Percentiles rank a stretch among this genome's conserved stretches.
Conservation (phyloP, 2,329 filamentous ascomycete genomes). For the Monilinia fructicola region DNA sequence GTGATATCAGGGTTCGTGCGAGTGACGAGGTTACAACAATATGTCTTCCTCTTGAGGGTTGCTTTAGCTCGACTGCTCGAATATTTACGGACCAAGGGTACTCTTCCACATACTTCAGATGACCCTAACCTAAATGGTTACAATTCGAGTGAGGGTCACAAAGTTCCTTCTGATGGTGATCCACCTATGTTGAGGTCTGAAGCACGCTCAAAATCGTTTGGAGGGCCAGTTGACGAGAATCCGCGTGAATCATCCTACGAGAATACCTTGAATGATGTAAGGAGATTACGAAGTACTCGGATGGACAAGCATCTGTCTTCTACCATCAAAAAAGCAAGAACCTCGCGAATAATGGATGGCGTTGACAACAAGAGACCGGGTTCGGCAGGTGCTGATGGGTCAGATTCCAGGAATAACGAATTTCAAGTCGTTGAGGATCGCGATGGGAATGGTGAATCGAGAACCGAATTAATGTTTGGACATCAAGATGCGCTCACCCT, state of each 20-base stretch:
- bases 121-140: slow-evolving; percentile 68
- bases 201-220: slow-evolving; percentile 72
- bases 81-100: slow-evolving; percentile 79
- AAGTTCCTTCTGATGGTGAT: slow-evolving; percentile 50
- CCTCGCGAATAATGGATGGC: slow-evolving; percentile 89
- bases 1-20: slow-evolving; percentile 62
- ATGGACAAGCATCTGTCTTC: slow-evolving; percentile 93
- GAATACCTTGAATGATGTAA: slow-evolving; percentile 93
- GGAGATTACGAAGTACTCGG: slow-evolving; percentile 84
- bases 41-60: slow-evolving; percentile 87
- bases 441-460: slow-evolving; percentile 65
- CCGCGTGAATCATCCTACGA: slow-evolving; percentile 78
- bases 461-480: slow-evolving; percentile 81
- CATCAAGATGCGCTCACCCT: slow-evolving; percentile 88
- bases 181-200: slow-evolving; percentile 61
- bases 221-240: slow-evolving; percentile 58
- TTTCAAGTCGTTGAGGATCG: slow-evolving; percentile 82
- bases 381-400: slow-evolving; percentile 64
- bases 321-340: slow-evolving; percentile 85
- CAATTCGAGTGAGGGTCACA: slow-evolving; percentile 64
- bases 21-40: slow-evolving; percentile 87
- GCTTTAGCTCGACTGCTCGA: slow-evolving; percentile 86
- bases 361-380: slow-evolving; percentile 72
- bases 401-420: slow-evolving; percentile 53
- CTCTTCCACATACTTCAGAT: slow-evolving; percentile 72